Evolutionary conservation across 352 stramenopile genomes (phyloP), one percentile per base, ranked within the genome.

Genomic region (Phytophthora ohioensis): DNA sequence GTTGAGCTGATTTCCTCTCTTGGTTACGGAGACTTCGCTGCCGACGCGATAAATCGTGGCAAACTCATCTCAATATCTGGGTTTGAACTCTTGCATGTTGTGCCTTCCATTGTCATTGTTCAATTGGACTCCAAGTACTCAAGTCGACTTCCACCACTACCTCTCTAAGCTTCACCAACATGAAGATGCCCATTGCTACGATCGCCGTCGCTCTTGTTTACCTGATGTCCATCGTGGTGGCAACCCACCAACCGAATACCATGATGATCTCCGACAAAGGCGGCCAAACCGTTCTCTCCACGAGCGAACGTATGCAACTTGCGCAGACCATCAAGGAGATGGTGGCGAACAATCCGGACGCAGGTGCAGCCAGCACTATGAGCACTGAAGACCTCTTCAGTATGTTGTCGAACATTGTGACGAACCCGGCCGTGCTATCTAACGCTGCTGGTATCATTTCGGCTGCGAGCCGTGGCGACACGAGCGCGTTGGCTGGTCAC

Each of bases 151-250:
- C 21, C 21, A 27, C 21, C 21, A 27, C 21, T 27, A 27, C 21
- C 21, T 27, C 21, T 27, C 21, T 27, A 2, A 27, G 3, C 27
- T 17, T 17, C 21, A 45, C 13, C 27, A 11, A 43, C 6, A 75
- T 75, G 60, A 75, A 75, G 60, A 70, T 12, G 36, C 4, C 47
- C 39, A 52, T 67, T 32, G 53, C 52, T 2, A 46, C 64, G 17
- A 32, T 56, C 12, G 39, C 59, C 53, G 59, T 42, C 2, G 36
- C 36, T 12, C 31, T 69, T 12, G 30, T 47, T 32, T 69, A 45
- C 52, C 15, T 69, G 32, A 34, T 57, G 36, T 53, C 53, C 27
- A 15, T 64, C 27, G 62, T 64, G 5, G 3, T 43, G 42, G 62
- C 42, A n/a, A 52, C 39, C 61, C 27, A 56, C 41, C 61, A 62